Conservation (phyloP, 352 stramenopile species). For the Elongisporangium anandrum region DNA sequence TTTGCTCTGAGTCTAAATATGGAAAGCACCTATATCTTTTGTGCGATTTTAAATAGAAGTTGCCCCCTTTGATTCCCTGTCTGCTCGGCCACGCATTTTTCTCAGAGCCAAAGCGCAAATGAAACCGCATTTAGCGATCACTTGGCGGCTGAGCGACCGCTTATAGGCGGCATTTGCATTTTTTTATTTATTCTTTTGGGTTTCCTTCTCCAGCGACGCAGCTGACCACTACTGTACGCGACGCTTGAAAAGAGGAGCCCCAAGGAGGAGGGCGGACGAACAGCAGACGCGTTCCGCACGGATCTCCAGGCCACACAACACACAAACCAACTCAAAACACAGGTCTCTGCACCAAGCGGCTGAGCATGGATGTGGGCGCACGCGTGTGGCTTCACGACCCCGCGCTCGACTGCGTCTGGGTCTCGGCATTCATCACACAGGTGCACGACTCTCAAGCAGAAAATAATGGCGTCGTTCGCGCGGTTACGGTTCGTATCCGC, state of each 20-base stretch:
- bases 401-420: constrained; percentile 50
- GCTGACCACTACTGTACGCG: background rate
- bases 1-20: background rate
- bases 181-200: background rate
- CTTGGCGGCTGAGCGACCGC: background rate
- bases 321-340: background rate
- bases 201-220: background rate
- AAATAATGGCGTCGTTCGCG: background rate
- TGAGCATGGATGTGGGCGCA: constrained; percentile 64
- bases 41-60: background rate
- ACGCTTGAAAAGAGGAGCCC: background rate
- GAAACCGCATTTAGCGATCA: background rate
- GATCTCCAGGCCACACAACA: background rate
- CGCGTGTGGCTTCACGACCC: constrained; percentile 69
- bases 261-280: background rate
- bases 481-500: background rate
- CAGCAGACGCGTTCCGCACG: background rate
- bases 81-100: background rate
- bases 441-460: constrained; percentile 8
- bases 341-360: background rate
- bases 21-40: background rate
- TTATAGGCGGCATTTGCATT: background rate
- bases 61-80: background rate
- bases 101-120: background rate
- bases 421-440: constrained; percentile 37